phyloP scores from a whole-genome alignment of 495 filamentous ascomycete genomes.

The Pseudevernia furfuracea region DNA sequence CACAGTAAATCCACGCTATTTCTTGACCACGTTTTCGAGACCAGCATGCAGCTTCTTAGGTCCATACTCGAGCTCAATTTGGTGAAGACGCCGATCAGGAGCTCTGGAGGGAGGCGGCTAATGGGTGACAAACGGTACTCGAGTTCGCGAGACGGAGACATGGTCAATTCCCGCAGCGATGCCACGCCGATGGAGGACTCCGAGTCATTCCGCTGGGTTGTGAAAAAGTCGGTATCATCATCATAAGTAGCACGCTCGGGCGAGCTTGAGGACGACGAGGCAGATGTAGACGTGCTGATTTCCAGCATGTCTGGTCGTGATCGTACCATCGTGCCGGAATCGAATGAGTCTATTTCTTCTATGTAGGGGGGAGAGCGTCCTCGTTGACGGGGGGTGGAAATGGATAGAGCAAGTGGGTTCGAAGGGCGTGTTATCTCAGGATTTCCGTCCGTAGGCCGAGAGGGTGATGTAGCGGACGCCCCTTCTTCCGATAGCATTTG shows the following conservation, averaged over 20 bases:
- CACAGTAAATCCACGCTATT: conserved; percentile 91
- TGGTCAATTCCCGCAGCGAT: conserved; percentile 63
- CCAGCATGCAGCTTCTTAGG: conserved; percentile 80
- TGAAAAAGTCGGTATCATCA: conserved; percentile 92
- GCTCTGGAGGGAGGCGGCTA: conserved; percentile 79
- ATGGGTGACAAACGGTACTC: conserved; percentile 60
- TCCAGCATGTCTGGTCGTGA: conserved; percentile 18
- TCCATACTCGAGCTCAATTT: conserved; percentile 69
- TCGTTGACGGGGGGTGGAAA: not conserved
- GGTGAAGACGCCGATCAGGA: conserved; percentile 85
- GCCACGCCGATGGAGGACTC: conserved; percentile 79
- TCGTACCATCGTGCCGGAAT: conserved; percentile 16
- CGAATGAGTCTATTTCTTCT: not conserved
- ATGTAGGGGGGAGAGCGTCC: conserved; percentile 2
- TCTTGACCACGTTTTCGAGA: conserved; percentile 83
- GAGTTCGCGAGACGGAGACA: conserved; percentile 49
- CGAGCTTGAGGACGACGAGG: conserved; percentile 73
- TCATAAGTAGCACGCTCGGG: conserved; percentile 71
- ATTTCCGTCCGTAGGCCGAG: not conserved
- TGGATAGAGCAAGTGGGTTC: not conserved
- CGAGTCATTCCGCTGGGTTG: conserved; percentile 75
- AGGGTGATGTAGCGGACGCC: not conserved
- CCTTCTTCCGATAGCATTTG: not conserved
- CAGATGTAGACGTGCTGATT: conserved; percentile 24
- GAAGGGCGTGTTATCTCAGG: not conserved